Percentiles rank a stretch among this genome's conserved stretches.
phyloP scores from a whole-genome alignment of 192 early-diverging fungal species.

The Coemansia sp. region DNA sequence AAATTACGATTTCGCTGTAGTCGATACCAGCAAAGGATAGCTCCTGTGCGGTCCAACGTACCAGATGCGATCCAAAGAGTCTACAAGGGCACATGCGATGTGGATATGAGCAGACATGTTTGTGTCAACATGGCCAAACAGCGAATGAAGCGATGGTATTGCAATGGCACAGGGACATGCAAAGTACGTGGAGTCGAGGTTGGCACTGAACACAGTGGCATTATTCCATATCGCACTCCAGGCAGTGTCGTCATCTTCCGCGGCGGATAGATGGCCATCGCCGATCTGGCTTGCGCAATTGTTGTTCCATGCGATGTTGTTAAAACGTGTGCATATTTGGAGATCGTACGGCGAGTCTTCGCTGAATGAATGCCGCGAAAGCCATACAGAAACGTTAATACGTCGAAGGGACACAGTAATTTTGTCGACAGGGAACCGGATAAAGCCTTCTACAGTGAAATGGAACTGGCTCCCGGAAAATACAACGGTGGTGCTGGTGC shows the following conservation, averaged over 20 bases:
- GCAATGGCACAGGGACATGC: slow-evolving; percentile 42
- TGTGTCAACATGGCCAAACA: slow-evolving; percentile 30
- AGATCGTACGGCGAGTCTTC: slow-evolving; percentile 20
- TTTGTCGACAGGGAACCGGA: slow-evolving; percentile 18
- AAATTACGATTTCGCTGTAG: slow-evolving; percentile 25
- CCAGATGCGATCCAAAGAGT: slow-evolving; percentile 14
- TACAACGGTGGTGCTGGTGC: slow-evolving; percentile 15
- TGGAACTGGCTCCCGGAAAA: slow-evolving; percentile 47
- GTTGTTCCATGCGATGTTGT: slow-evolving; percentile 14
- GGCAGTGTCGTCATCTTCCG: background rate
- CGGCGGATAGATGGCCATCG: background rate
- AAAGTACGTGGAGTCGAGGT: slow-evolving; percentile 41
- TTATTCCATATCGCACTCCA: slow-evolving; percentile 28
- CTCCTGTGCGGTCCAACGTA: slow-evolving; percentile 49
- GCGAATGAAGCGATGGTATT: slow-evolving; percentile 25
- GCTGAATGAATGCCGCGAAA: slow-evolving; percentile 25
- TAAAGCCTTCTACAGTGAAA: slow-evolving; percentile 45
- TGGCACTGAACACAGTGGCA: slow-evolving; percentile 37
- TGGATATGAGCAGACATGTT: slow-evolving; percentile 34
- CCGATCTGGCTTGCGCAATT: background rate
- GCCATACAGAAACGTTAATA: slow-evolving; percentile 38
- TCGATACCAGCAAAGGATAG: slow-evolving; percentile 47
- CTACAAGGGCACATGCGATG: slow-evolving; percentile 37
- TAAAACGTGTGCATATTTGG: slow-evolving; percentile 16
- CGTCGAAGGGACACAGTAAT: slow-evolving; percentile 1